Evolutionary conservation across 2,329 filamentous ascomycete species (phyloP).

Genomic region (Cladosporium oxysporum): DNA sequence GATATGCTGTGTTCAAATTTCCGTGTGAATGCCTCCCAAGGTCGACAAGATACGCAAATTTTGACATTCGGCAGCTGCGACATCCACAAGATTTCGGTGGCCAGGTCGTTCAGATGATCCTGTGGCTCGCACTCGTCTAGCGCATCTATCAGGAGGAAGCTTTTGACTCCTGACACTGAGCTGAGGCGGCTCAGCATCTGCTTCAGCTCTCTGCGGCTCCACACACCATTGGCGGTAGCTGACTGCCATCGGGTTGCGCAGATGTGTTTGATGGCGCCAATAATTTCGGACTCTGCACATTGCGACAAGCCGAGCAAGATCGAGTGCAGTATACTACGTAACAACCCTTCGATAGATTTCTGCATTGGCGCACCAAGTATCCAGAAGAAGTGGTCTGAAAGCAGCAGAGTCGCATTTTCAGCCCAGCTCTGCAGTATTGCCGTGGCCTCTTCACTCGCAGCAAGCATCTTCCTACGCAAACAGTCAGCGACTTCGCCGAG

Average conservation of each 20-base stretch:
- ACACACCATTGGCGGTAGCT: background rate
- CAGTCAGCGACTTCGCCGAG: background rate
- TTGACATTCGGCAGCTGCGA: slow-evolving; percentile 1
- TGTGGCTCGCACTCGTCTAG: slow-evolving; percentile 11
- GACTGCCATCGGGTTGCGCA: background rate
- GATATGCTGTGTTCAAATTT: background rate
- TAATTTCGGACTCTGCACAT: background rate
- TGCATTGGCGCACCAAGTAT: background rate
- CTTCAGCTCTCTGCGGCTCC: background rate
- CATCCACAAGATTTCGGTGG: background rate
- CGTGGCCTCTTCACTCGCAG: background rate
- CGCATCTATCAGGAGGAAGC: background rate
- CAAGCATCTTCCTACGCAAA: background rate
- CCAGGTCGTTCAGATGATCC: background rate
- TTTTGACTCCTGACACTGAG: background rate
- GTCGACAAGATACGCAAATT: slow-evolving; percentile 6
- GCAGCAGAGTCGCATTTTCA: background rate
- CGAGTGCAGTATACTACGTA: background rate
- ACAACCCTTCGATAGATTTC: background rate
- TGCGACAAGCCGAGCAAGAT: background rate
- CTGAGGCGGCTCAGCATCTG: background rate
- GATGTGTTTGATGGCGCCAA: background rate
- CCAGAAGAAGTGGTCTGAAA: slow-evolving; percentile 1
- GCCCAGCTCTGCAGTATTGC: background rate
- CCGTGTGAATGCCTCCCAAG: background rate